Base-by-base conservation (phyloP, 106 monocot species). In the Apostasia ramifera region DNA sequence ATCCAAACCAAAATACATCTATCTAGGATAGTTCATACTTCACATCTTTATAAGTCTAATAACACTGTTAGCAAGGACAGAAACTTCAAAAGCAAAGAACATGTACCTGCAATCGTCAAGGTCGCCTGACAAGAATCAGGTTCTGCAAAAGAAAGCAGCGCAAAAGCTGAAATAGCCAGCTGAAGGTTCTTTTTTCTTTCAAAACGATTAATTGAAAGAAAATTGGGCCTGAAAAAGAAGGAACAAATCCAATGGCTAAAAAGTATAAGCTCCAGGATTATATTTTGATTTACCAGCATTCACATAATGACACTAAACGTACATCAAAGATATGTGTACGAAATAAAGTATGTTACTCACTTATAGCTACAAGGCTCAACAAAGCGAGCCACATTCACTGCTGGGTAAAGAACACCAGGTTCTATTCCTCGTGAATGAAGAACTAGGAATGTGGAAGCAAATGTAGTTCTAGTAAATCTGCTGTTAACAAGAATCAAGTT, bases 121-220 rank as follows among this genome's bases (percentile, higher is more conserved):
- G 87, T 82, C 57, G 80, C 73, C 61, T 83, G 69, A 6, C 55
- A 66, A 55, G 76, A 69, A 63, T 71, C 68, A 70, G 67, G 52
- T 47, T 72, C 65, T 44, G 81, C 68, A 54, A 86, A 89, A 69
- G 67, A 72, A 64, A 97, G 86, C 63, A 81, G 51, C 39, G 97
- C 82, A 83, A 97, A 97, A 62, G 97, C 86, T 49, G 86, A 89
- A 74, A 97, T 97, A 55, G 97, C 97, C 54, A 97, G 68, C 58
- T 85, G 79, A 74, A 97, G 79, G 66, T 97, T 97, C 84, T 97
- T 97, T 78, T 97, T 97, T 58, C 97, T 82, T 81, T 97, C 97
- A 89, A 97, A 97, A 47, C 97, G 92, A 70, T 97, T 97, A 62
- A 97, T 77, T 5, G 97, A 92, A 63, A 97, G 89, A 66, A 92